These are phyloP conservation scores for Ophiocordyceps camponoti-floridani DNA, from an alignment of 2,329 filamentous ascomycete species.

Conservation along the genomic window DNA sequence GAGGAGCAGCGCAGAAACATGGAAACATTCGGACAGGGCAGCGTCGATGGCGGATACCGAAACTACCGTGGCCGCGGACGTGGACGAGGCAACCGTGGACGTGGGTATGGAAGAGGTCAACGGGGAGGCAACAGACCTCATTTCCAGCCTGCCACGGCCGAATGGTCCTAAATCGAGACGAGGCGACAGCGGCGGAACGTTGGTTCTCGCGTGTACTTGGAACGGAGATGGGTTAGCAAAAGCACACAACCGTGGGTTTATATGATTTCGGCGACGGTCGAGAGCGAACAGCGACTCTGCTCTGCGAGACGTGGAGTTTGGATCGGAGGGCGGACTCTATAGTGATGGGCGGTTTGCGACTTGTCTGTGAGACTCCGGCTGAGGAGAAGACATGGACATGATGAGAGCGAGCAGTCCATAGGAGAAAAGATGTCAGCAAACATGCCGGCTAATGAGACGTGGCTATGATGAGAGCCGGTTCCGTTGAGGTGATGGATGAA, in stretches of 20 bases:
- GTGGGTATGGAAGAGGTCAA: constrained; percentile 21
- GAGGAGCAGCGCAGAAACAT: constrained; percentile 94
- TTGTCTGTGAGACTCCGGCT: background rate
- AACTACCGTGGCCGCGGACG: constrained; percentile 68
- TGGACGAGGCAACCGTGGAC: constrained; percentile 41
- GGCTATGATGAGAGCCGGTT: too few relatives aligned
- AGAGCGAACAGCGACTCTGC: constrained; percentile 2
- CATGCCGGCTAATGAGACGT: too few relatives aligned
- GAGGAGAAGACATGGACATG: background rate
- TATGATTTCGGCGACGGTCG: background rate
- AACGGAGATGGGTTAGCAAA: background rate
- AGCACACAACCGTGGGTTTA: background rate
- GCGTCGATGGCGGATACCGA: constrained; percentile 66
- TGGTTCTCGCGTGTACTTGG: background rate
- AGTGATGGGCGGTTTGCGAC: background rate
- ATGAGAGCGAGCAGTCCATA: background rate
- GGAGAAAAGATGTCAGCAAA: too few relatives aligned
- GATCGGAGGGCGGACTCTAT: constrained; percentile 5
- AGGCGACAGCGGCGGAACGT: constrained; percentile 11
- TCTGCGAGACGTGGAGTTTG: constrained; percentile 7
- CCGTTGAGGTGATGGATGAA: too few relatives aligned
- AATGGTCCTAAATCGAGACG: constrained; percentile 10
- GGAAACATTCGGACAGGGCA: constrained; percentile 94
- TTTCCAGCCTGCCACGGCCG: constrained; percentile 11
- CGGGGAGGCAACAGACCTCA: constrained; percentile 17